Conservation (phyloP, 257 asterid genomes). For the Solanum medicagineum region DNA sequence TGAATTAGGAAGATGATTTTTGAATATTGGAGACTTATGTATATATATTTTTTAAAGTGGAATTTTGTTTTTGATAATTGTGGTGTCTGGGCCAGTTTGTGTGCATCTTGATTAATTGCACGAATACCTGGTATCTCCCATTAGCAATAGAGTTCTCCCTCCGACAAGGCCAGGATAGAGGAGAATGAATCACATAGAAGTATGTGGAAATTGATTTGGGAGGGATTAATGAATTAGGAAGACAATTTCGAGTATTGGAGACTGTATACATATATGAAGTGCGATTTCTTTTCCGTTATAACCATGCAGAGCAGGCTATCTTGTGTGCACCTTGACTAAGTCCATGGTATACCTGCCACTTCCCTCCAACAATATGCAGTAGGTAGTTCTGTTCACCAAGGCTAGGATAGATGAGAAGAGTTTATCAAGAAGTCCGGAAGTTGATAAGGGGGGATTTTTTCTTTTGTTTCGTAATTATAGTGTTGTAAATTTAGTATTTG, state of each 20-base stretch:
- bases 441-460: not conserved
- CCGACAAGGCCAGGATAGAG: too few species aligned
- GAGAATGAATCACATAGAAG: too few species aligned
- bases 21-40: not conserved
- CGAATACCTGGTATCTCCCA: not conserved
- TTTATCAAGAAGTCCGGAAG: not conserved
- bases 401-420: too few species aligned
- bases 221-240: not conserved
- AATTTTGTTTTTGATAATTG: not conserved
- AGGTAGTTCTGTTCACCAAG: too few species aligned
- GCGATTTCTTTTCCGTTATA: too few species aligned
- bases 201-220: not conserved
- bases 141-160: too few species aligned
- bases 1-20: not conserved
- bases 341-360: too few species aligned
- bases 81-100: not conserved
- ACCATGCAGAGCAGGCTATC: too few species aligned
- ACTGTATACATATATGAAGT: not conserved
- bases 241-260: not conserved
- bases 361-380: too few species aligned
- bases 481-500: too few species aligned
- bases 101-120: not conserved
- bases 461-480: not conserved
- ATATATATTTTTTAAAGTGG: too few species aligned
- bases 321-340: too few species aligned